Evolutionary conservation across 345 rosid genomes (phyloP).

Genomic region (Acer campestre): DNA sequence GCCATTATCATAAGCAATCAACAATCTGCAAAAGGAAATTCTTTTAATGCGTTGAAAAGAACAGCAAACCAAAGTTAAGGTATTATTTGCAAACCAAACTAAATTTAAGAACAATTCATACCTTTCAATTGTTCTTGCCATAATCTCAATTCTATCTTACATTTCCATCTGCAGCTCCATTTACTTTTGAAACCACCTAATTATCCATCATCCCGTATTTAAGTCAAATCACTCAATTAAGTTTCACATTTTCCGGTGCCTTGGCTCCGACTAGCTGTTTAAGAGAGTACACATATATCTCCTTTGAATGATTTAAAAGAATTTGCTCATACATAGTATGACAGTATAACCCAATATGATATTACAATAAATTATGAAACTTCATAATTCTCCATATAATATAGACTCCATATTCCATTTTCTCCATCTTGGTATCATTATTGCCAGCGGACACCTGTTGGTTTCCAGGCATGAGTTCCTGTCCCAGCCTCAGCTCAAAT

Average conservation of each 20-base stretch:
- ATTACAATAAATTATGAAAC: neutral
- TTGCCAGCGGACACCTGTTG: neutral
- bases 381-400: neutral
- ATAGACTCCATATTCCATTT: neutral
- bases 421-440: neutral
- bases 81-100: neutral
- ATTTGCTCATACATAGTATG: neutral
- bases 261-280: neutral
- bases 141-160: neutral
- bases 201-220: neutral
- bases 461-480: too few relatives aligned
- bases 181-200: neutral
- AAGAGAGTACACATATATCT: neutral
- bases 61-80: conserved; percentile 8
- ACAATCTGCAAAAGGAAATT: conserved; percentile 55
- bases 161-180: neutral
- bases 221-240: conserved; percentile 2
- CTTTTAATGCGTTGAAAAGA: conserved; percentile 19
- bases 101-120: neutral
- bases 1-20: conserved; percentile 80
- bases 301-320: neutral
- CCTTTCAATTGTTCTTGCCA: neutral
- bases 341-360: neutral
- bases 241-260: neutral
- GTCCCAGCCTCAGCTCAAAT: too few relatives aligned